Evolutionary conservation across 257 asterid genomes (phyloP).

Genomic region (Gynochthodes officinalis): DNA sequence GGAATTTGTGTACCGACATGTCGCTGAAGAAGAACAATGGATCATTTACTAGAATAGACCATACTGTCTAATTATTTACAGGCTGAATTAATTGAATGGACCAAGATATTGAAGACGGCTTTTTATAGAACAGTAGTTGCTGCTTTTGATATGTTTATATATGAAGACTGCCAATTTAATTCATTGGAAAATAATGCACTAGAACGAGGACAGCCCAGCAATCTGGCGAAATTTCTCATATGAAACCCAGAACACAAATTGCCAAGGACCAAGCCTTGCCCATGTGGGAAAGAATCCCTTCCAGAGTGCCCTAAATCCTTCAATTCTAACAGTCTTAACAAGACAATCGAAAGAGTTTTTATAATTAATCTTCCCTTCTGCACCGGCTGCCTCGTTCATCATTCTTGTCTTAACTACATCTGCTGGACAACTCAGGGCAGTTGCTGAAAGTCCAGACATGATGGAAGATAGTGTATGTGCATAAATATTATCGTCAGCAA

Average conservation of each 20-base stretch:
- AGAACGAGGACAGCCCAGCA: constrained; percentile 71
- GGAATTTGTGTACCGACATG: too few relatives aligned
- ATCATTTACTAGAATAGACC: too few relatives aligned
- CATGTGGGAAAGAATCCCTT: constrained; percentile 90
- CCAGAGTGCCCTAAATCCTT: constrained; percentile 77
- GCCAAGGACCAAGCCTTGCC: constrained; percentile 99
- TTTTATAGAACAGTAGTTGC: too few relatives aligned
- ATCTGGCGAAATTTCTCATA: constrained; percentile 66
- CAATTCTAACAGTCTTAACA: constrained; percentile 62
- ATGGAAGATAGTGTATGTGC: constrained; percentile 78
- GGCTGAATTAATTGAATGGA: too few relatives aligned
- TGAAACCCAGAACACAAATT: constrained; percentile 87
- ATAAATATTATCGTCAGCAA: constrained; percentile 62
- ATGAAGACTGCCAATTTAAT: neutral
- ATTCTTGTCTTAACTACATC: constrained; percentile 84
- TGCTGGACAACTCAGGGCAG: constrained; percentile 83
- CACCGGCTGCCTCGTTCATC: constrained; percentile 58
- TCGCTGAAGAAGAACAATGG: too few relatives aligned
- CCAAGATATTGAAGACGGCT: too few relatives aligned
- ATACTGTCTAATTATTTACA: too few relatives aligned
- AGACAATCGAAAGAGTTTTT: constrained; percentile 66
- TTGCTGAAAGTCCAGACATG: constrained; percentile 75
- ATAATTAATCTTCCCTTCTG: constrained; percentile 33
- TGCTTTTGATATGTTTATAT: neutral
- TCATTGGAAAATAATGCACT: neutral